Evolutionary conservation across 2,329 filamentous ascomycete genomes (phyloP), one percentile per base, ranked within the genome.

Genomic region (Achaetomium macrosporum): DNA sequence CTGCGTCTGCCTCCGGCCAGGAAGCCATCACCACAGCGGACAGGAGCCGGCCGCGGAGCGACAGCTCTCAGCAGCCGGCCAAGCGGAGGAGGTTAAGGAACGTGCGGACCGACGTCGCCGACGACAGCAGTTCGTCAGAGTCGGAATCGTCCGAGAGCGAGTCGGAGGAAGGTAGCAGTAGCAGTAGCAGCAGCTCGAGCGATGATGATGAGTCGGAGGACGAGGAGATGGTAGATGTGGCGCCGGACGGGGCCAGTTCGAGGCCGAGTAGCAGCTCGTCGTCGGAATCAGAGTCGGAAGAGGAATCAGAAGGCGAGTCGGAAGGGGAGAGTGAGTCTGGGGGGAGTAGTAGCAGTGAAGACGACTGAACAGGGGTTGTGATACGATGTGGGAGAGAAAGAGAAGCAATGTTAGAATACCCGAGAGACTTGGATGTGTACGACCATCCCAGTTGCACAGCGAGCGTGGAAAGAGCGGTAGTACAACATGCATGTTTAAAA

Each of bases 21-120:
- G 33, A 56, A 42, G 29, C 42, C 31, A 35, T 39, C 19, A 30
- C 39, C 16, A 31, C 43, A 5, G 29, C 20, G 4, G 41, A n/a
- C 54, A 25, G 50, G 51, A 30, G 19, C 19, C 19, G 56, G 59
- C 65, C 25, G 7, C 25, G 73, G 53, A 76, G 74, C 51, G 76
- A 79, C 36, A 72, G 69, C 9, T 64, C 68, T 5, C 64, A 66
- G 50, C 67, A 71, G 57, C 67, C 73, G 30, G 68, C 71, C 49
- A 82, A 78, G 68, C 71, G 76, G 47, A 73, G 71, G 60, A 69
- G 73, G 50, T 69, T 72, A 54, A 68, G 77, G 54, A 84, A 84
- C 65, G 67, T 73, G 49, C 73, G 79, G n/a, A 73, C 69, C 6
- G 71, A 71, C 11, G 71, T 70, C 48, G 64, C 71, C 16, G 73